These are phyloP conservation scores for Nicotiana attenuata DNA, from an alignment of 257 asterid genomes.

Conservation along the genomic window DNA sequence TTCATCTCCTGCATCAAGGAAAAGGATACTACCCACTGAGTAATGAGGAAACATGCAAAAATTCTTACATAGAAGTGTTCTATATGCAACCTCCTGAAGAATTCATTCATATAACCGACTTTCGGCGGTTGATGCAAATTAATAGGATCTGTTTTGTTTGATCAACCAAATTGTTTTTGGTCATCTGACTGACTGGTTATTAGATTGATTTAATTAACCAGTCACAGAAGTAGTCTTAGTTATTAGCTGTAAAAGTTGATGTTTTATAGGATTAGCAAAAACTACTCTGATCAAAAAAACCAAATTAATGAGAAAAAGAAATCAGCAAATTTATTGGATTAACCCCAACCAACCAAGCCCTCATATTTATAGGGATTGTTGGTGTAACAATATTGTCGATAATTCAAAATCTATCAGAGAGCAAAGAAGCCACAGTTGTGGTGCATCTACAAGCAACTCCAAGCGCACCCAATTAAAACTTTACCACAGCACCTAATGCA, in stretches of 20 bases:
- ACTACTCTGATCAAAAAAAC: background rate
- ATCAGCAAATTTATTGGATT: background rate
- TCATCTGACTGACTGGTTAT: background rate
- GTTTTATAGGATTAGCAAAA: background rate
- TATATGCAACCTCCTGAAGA: background rate
- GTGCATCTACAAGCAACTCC: background rate
- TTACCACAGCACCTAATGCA: background rate
- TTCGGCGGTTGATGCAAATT: background rate
- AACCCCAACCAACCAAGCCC: background rate
- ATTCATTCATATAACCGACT: too few relatives aligned
- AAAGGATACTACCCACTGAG: slow-evolving; percentile 14
- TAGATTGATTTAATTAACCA: background rate
- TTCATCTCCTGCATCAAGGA: slow-evolving; percentile 85
- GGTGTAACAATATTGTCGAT: background rate
- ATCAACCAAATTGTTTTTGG: background rate
- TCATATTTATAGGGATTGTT: background rate
- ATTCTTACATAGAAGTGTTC: background rate
- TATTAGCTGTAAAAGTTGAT: background rate
- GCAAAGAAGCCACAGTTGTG: background rate
- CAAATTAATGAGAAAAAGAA: background rate
- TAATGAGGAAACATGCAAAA: slow-evolving; percentile 2
- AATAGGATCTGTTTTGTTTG: background rate
- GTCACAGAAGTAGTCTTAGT: background rate
- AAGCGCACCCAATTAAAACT: background rate
- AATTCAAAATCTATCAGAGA: background rate